phyloP scores from a whole-genome alignment of 305 asterid species.

The Fraxinus dipetala region DNA sequence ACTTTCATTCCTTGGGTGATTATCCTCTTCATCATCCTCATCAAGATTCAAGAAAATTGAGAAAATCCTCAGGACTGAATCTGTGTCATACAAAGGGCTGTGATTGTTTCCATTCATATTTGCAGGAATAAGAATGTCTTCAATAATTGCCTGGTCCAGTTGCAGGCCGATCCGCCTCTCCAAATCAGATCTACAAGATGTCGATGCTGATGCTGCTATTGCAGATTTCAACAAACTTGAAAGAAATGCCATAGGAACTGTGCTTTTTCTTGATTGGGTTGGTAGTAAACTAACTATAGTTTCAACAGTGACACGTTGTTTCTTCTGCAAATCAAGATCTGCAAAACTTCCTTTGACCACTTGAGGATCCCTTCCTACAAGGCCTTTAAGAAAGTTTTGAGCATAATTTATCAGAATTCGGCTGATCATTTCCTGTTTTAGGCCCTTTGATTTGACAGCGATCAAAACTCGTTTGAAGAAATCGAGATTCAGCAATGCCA shows the following conservation, averaged over 20 bases:
- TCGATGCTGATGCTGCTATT: slow-evolving; percentile 54
- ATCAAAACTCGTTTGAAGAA: slow-evolving; percentile 67
- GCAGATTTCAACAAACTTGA: slow-evolving; percentile 75
- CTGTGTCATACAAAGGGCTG: slow-evolving; percentile 63
- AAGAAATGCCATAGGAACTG: slow-evolving; percentile 82
- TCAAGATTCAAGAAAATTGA: slow-evolving; percentile 81
- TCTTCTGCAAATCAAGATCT: slow-evolving; percentile 58
- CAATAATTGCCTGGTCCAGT: slow-evolving; percentile 84
- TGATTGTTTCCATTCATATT: slow-evolving; percentile 54
- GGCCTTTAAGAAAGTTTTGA: slow-evolving; percentile 71
- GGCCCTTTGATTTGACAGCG: slow-evolving; percentile 70
- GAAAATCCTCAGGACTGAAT: slow-evolving; percentile 67
- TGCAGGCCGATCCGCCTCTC: slow-evolving; percentile 88
- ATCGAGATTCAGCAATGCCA: slow-evolving; percentile 58
- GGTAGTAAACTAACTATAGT: slow-evolving; percentile 63
- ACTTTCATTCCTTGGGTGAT: slow-evolving; percentile 51
- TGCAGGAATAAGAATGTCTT: slow-evolving; percentile 72
- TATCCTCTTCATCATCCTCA: slow-evolving; percentile 73
- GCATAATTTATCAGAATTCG: slow-evolving; percentile 74
- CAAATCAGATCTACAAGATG: slow-evolving; percentile 75
- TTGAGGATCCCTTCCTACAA: slow-evolving; percentile 49
- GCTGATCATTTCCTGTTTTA: slow-evolving; percentile 80
- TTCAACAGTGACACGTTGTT: slow-evolving; percentile 66
- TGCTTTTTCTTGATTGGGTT: slow-evolving; percentile 70
- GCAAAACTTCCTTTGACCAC: slow-evolving; percentile 41